Conservation (phyloP, 2,329 filamentous ascomycete genomes). For the Fusarium nygamai region DNA sequence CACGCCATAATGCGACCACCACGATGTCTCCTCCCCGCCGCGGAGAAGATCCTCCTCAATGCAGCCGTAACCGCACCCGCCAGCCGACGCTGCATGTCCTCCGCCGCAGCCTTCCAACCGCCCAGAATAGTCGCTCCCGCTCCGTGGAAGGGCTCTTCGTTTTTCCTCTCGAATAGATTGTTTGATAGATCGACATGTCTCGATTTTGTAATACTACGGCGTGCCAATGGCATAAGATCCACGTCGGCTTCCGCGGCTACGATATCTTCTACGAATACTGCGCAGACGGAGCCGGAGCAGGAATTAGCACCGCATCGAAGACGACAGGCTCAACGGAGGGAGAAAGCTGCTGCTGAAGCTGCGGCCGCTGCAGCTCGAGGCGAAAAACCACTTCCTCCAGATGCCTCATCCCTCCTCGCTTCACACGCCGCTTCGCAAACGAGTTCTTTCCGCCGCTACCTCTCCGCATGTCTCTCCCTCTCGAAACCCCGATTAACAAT, state of each 20-base stretch:
- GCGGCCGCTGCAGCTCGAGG: slow-evolving; percentile 28
- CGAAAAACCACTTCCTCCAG: slow-evolving; percentile 53
- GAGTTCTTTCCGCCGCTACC: slow-evolving; percentile 68
- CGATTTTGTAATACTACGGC: slow-evolving; percentile 46
- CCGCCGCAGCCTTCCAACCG: slow-evolving; percentile 39
- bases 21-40: slow-evolving; percentile 45
- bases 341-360: slow-evolving; percentile 36
- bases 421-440: slow-evolving; percentile 61
- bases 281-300: slow-evolving; percentile 27
- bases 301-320: slow-evolving; percentile 49
- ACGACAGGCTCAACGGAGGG: slow-evolving; percentile 45
- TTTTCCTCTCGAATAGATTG: slow-evolving; percentile 51
- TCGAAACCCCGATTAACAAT: slow-evolving; percentile 95
- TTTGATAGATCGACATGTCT: slow-evolving; percentile 52
- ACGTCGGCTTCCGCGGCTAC: slow-evolving; percentile 37
- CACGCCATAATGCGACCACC: slow-evolving; percentile 48
- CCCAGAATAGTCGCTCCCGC: slow-evolving; percentile 35
- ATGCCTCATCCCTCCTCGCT: slow-evolving; percentile 66
- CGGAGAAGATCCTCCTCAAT: slow-evolving; percentile 44
- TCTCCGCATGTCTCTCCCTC: slow-evolving; percentile 87
- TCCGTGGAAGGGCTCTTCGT: slow-evolving; percentile 35
- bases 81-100: slow-evolving; percentile 46
- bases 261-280: slow-evolving; percentile 26
- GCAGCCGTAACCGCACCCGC: slow-evolving; percentile 33
- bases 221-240: slow-evolving; percentile 44